Base-by-base conservation (phyloP, 352 stramenopile species). In the Thraustochytrium aureum region DNA sequence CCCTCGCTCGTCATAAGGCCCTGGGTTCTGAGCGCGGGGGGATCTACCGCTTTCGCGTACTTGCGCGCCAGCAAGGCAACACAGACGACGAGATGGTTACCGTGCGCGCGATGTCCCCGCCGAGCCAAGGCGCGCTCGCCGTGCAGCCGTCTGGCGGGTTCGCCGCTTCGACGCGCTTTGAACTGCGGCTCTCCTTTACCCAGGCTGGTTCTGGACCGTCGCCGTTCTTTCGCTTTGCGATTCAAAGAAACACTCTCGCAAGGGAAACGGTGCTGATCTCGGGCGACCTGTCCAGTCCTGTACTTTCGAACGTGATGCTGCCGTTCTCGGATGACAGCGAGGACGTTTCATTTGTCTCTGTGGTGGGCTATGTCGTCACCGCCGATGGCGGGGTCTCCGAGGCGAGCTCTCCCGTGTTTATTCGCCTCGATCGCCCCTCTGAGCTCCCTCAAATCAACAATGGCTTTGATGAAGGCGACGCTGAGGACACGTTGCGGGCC, bases 231-330 rank as follows among this genome's bases (percentile, higher is more conserved):
- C 41, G 54, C 2, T 79, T 79, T 52, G 69, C 52, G 4, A 22
- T 79, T n/a, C 37, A 74, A 39, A 41, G 69, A n/a, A 74, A 79
- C 43, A 79, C 69, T 7, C 50, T 79, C 26, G 69, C 22, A 17
- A 52, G 26, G 6, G 69, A 79, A 38, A 26, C 59, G 4, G 59
- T 79, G 3, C 45, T 52, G 12, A 72, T 79, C n/a, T 43, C 69
- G 33, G 32, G 35, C 37, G 59, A 50, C 37, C 56, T 3, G n/a
- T 52, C 50, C 22, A 54, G 37, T 3, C 3, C 47, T 20, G 14
- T 22, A 10, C 54, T 79, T 6, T 22, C 32, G 4, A 32, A 73
- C 59, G 37, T 79, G 10, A n/a, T 79, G 2, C 50, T 79, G 41
- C 69, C 69, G 7, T 67, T 79, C 41, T 67, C 69, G 20, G 22